Evolutionary conservation across 108 stramenopile species (phyloP).

Genomic region (Cyclostephanos invisitatus): DNA sequence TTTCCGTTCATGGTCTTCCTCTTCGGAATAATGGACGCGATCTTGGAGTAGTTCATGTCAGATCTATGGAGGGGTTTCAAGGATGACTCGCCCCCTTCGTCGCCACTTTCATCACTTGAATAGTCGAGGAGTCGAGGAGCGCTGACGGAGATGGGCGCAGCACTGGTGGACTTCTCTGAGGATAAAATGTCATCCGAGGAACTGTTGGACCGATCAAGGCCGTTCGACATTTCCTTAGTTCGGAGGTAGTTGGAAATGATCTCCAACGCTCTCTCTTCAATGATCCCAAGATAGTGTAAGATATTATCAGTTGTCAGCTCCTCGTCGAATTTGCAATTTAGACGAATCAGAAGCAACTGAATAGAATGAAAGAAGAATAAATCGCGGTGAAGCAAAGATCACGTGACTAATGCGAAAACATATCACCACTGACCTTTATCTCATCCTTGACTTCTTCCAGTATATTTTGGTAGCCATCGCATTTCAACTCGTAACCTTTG

Average conservation of each 20-base stretch:
- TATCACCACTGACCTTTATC: conserved; percentile 41
- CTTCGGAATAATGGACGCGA: conserved; percentile 44
- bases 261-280: conserved; percentile 72
- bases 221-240: conserved; percentile 20
- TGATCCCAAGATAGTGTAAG: conserved; percentile 72
- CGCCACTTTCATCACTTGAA: conserved; percentile 60
- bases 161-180: conserved; percentile 22
- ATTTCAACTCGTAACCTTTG: conserved; percentile 62
- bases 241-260: conserved; percentile 52
- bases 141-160: conserved; percentile 56
- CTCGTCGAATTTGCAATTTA: conserved; percentile 41
- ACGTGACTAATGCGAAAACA: background rate
- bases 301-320: conserved; percentile 78
- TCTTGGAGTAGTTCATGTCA: conserved; percentile 65
- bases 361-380: background rate
- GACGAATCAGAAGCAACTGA: conserved; percentile 53
- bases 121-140: conserved; percentile 84
- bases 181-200: background rate
- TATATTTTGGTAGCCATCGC: conserved; percentile 51
- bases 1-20: conserved; percentile 16
- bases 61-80: conserved; percentile 55
- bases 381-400: background rate
- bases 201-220: conserved; percentile 22
- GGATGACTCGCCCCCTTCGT: conserved; percentile 53
- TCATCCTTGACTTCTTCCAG: conserved; percentile 71